Percentiles rank a stretch among this genome's conserved stretches.
Evolutionary conservation across 2,329 filamentous ascomycete species (phyloP).

Genomic region (Botrytis tulipae): DNA sequence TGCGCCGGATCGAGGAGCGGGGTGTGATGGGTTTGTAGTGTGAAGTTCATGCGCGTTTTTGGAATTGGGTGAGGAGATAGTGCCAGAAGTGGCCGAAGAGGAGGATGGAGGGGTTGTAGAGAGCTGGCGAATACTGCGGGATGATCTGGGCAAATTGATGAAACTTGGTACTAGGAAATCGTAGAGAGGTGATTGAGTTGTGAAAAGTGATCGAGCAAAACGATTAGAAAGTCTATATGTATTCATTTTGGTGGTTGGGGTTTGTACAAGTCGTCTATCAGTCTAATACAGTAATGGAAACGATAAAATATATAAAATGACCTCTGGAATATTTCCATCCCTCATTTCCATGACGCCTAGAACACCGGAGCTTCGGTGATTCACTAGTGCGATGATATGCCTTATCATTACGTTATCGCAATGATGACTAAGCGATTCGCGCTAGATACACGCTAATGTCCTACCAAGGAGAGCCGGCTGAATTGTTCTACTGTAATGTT

Average conservation of each 20-base stretch:
- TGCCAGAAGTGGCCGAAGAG: not conserved
- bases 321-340: not conserved
- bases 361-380: slow-evolving; percentile 3
- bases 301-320: not conserved
- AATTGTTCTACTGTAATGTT: slow-evolving; percentile 4
- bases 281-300: not conserved
- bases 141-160: slow-evolving; percentile 25
- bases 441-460: slow-evolving; percentile 12
- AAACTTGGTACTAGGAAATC: slow-evolving; percentile 44
- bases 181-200: slow-evolving; percentile 34
- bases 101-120: slow-evolving; percentile 26
- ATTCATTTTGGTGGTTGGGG: not conserved
- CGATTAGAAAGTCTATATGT: slow-evolving; percentile 22
- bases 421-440: not conserved
- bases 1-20: not conserved
- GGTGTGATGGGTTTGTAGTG: slow-evolving; percentile 1
- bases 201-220: slow-evolving; percentile 11
- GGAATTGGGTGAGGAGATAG: not conserved
- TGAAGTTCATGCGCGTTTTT: slow-evolving; percentile 7
- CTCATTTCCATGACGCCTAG: slow-evolving; percentile 8
- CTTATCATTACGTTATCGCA: slow-evolving; percentile 6
- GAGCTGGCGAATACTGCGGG: slow-evolving; percentile 26
- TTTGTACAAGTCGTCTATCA: not conserved
- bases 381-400: not conserved
- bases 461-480: slow-evolving; percentile 17